These are phyloP conservation scores for Hypomyces rosellus DNA, from an alignment of 2,329 filamentous ascomycete genomes.

Conservation along the genomic window DNA sequence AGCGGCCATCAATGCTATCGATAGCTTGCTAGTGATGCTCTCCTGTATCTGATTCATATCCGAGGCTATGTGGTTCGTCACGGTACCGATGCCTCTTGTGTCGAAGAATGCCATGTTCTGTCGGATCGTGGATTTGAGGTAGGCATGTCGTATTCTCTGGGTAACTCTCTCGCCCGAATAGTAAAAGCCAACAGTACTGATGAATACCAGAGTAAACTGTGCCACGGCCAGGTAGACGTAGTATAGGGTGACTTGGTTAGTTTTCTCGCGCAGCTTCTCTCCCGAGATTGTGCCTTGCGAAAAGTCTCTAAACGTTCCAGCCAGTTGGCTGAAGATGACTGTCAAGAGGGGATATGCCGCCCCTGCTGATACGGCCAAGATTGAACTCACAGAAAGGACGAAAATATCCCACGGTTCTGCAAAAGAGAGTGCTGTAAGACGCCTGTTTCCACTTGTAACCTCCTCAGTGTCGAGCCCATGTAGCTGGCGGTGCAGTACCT, in stretches of 20 bases:
- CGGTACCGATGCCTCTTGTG: constrained; percentile 26
- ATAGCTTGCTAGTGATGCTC: constrained; percentile 46
- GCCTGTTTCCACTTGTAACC: too few species aligned
- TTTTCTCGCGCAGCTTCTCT: too few species aligned
- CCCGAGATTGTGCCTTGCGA: too few species aligned
- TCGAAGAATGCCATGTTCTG: constrained; percentile 48
- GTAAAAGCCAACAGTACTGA: constrained; percentile 6
- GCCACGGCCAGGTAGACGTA: constrained; percentile 10
- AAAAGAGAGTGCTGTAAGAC: too few species aligned
- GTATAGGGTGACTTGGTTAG: background rate
- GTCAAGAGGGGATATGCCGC: too few species aligned
- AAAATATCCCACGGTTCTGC: too few species aligned
- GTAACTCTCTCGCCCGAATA: constrained; percentile 25
- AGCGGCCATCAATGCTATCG: constrained; percentile 33
- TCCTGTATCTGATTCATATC: constrained; percentile 44
- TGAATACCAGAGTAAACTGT: constrained; percentile 1
- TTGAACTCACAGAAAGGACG: too few species aligned
- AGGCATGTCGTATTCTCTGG: constrained; percentile 33
- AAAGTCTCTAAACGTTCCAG: too few species aligned
- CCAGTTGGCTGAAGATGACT: too few species aligned
- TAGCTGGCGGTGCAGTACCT: too few species aligned
- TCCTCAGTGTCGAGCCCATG: too few species aligned
- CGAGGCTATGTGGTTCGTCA: constrained; percentile 32
- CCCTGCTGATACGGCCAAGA: too few species aligned
- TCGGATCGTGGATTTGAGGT: constrained; percentile 37